Evolutionary conservation across 1,284 basidiomycete species (phyloP).

Genomic region (Malassezia nana): DNA sequence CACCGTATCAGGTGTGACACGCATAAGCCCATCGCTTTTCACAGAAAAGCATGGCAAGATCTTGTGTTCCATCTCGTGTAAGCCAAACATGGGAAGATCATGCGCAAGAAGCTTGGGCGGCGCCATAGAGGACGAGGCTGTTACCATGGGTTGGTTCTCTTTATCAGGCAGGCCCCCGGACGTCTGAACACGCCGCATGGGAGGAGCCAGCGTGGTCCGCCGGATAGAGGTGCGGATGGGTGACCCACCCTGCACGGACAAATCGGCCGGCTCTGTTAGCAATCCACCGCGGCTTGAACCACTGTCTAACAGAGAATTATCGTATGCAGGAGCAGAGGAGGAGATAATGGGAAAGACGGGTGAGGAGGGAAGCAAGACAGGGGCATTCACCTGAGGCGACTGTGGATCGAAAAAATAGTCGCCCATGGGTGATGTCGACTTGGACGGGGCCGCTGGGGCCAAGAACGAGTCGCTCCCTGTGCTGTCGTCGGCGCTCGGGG

Average conservation of each 20-base stretch:
- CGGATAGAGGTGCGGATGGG: constrained; percentile 11
- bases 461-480: constrained; percentile 4
- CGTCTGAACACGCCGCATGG: constrained; percentile 3
- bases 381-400: constrained; percentile 24
- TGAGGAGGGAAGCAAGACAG: background rate
- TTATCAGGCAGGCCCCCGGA: background rate
- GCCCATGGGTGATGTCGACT: constrained; percentile 20
- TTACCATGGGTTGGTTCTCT: constrained; percentile 2
- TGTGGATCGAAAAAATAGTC: constrained; percentile 39
- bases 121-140: background rate
- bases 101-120: background rate
- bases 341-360: background rate
- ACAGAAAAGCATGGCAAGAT: constrained; percentile 86
- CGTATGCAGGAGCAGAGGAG: background rate
- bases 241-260: constrained; percentile 4
- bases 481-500: background rate
- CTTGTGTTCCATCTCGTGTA: constrained; percentile 60
- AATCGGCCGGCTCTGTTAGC: background rate
- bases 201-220: background rate
- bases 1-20: constrained; percentile 65
- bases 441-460: background rate
- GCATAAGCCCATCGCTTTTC: constrained; percentile 86
- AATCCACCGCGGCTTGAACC: background rate
- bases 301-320: background rate
- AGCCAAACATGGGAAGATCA: constrained; percentile 36